A percentile compares a stretch with the other conserved stretches of the same genome.
phyloP scores from a whole-genome alignment of 441 rosid genomes.

The Corymbia calophylla region DNA sequence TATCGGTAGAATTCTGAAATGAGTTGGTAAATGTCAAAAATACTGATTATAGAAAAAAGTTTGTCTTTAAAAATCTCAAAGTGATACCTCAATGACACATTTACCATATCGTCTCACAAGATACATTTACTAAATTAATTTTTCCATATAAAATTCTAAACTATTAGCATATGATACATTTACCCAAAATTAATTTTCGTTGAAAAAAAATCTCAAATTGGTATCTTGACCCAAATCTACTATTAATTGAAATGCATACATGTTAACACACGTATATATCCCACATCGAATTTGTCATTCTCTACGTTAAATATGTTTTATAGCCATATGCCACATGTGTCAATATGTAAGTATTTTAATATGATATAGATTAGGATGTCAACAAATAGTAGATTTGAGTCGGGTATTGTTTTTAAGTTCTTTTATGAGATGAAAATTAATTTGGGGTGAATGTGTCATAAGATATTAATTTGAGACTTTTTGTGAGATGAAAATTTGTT shows the following conservation, averaged over 20 bases:
- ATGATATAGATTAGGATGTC: background rate
- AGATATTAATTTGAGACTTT: background rate
- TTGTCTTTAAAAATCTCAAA: background rate
- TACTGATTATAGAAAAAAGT: background rate
- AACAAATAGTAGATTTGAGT: background rate
- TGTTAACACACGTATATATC: background rate
- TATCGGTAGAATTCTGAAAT: background rate
- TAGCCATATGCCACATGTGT: fast-evolving
- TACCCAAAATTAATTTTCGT: background rate
- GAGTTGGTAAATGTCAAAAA: background rate
- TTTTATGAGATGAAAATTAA: background rate
- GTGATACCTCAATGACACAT: background rate
- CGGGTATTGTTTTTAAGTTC: fast-evolving
- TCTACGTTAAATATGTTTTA: background rate
- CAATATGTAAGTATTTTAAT: background rate
- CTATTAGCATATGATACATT: fast-evolving
- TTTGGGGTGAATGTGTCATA: fast-evolving
- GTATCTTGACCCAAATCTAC: background rate
- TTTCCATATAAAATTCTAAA: fast-evolving
- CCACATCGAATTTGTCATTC: fast-evolving
- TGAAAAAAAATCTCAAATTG: background rate
- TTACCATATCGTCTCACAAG: background rate
- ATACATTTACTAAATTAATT: background rate
- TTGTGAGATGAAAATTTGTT: background rate
- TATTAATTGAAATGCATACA: background rate